A percentile compares a stretch with the other conserved stretches of the same genome.
Conservation (phyloP, 257 asterid genomes). For the Orobanche coerulescens region DNA sequence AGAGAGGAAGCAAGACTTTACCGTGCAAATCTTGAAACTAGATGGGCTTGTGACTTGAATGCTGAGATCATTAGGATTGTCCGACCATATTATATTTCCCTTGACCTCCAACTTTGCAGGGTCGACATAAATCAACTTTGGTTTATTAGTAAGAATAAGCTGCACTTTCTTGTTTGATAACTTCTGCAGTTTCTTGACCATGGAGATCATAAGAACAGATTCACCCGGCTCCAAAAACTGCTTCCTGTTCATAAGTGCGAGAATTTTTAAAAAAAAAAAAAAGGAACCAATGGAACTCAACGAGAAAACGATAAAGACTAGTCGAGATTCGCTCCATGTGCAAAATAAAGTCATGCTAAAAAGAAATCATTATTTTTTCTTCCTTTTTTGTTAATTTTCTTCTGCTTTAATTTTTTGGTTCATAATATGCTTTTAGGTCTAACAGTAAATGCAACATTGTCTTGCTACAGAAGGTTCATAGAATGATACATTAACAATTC, state of each 20-base stretch:
- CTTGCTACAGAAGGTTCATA: too few species aligned
- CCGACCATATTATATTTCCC: conserved; percentile 92
- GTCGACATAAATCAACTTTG: conserved; percentile 80
- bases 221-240: conserved; percentile 98
- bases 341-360: not conserved
- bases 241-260: conserved; percentile 45
- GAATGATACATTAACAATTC: too few species aligned
- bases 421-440: too few species aligned
- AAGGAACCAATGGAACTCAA: too few species aligned
- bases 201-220: conserved; percentile 92
- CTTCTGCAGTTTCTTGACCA: conserved; percentile 87
- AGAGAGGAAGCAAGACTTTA: conserved; percentile 34
- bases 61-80: conserved; percentile 79
- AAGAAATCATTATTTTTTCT: too few species aligned
- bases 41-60: conserved; percentile 80
- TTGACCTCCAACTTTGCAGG: conserved; percentile 71
- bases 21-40: conserved; percentile 85
- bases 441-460: too few species aligned
- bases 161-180: conserved; percentile 92
- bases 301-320: not conserved
- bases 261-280: not conserved
- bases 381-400: too few species aligned
- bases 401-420: too few species aligned
- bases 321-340: not conserved
- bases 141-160: conserved; percentile 93